phyloP scores from a whole-genome alignment of 2,329 filamentous ascomycete species.

The Gaeumannomyces tritici region DNA sequence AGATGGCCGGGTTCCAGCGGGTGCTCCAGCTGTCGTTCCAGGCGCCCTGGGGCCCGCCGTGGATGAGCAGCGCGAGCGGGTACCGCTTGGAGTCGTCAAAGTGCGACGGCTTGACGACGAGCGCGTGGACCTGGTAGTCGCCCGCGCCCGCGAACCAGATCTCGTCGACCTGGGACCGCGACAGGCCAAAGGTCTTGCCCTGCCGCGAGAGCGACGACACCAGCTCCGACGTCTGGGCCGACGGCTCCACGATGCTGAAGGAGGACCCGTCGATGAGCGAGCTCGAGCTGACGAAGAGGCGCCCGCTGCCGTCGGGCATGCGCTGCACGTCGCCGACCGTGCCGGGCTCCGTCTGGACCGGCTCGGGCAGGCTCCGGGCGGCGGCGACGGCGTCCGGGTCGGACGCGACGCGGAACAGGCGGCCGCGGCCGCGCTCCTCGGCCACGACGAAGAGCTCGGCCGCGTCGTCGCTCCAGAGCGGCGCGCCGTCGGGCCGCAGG shows the following conservation, averaged over 20 bases:
- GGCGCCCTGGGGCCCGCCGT: constrained; percentile 72
- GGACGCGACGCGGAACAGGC: constrained; percentile 53
- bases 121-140: constrained; percentile 58
- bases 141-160: constrained; percentile 61
- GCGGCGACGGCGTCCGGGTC: constrained; percentile 29
- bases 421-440: constrained; percentile 55
- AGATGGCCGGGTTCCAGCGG: constrained; percentile 78
- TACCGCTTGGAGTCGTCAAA: constrained; percentile 67
- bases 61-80: constrained; percentile 69
- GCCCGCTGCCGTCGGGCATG: constrained; percentile 29
- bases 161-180: constrained; percentile 51
- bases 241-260: constrained; percentile 50
- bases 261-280: constrained; percentile 64
- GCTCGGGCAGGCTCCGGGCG: constrained; percentile 28
- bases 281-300: constrained; percentile 55
- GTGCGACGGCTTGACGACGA: constrained; percentile 55
- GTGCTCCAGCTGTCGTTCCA: constrained; percentile 72
- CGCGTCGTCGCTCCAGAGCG: constrained; percentile 49
- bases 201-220: constrained; percentile 57
- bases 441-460: constrained; percentile 62
- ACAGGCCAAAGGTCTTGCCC: constrained; percentile 58
- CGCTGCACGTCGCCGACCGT: constrained; percentile 43
- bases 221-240: constrained; percentile 22
- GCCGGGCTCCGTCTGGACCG: constrained; percentile 40
- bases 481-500: constrained; percentile 38